These are phyloP conservation scores for Paecilomyces dactylethromorphus DNA, from an alignment of 2,329 filamentous ascomycete species.

Conservation along the genomic window DNA sequence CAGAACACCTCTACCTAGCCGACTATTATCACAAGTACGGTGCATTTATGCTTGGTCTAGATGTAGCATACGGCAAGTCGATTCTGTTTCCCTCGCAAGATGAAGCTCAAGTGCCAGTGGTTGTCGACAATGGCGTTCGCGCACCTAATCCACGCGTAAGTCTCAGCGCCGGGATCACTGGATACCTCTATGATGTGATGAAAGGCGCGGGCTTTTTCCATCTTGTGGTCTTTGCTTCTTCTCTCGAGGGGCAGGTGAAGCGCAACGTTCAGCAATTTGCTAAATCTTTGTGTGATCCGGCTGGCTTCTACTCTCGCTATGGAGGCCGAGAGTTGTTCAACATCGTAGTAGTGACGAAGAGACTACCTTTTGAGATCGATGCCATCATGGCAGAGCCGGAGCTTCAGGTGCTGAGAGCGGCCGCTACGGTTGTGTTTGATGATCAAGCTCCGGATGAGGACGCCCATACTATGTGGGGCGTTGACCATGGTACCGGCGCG, in stretches of 20 bases:
- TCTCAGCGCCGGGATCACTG: neutral
- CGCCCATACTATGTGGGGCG: neutral
- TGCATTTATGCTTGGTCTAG: neutral
- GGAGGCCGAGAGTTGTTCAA: neutral
- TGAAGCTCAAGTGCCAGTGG: neutral
- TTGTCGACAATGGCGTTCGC: neutral
- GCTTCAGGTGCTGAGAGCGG: neutral
- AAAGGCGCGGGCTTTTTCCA: neutral
- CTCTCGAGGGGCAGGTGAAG: neutral
- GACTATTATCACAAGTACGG: neutral
- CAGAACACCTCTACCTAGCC: neutral
- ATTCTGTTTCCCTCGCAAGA: neutral
- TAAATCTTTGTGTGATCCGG: neutral
- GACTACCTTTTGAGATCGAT: neutral
- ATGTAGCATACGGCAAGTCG: neutral
- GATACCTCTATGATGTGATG: neutral
- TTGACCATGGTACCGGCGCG: neutral
- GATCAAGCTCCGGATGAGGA: neutral
- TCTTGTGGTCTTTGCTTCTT: neutral
- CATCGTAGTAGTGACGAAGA: neutral
- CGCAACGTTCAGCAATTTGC: neutral
- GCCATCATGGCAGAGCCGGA: neutral
- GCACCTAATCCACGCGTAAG: neutral
- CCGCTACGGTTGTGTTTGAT: neutral
- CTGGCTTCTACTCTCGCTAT: neutral